Evolutionary conservation across 768 basidiomycete genomes (phyloP).

Genomic region (Terana coerulea): DNA sequence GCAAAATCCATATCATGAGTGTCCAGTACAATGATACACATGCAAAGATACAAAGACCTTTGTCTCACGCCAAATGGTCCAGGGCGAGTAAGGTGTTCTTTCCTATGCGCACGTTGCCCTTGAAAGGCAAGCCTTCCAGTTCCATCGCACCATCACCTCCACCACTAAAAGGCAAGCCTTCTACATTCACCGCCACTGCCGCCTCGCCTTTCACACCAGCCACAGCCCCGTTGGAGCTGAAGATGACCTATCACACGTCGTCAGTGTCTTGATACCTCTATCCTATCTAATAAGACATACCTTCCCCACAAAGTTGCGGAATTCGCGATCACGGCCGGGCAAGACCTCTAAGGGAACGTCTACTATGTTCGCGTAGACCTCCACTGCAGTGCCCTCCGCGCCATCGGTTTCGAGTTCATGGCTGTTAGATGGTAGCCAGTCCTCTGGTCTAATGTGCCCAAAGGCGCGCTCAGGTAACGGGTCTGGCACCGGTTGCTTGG

Average conservation of each 20-base stretch:
- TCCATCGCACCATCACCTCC: constrained; percentile 48
- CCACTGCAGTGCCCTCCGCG: constrained; percentile 50
- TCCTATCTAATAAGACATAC: no score
- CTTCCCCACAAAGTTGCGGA: constrained; percentile 75
- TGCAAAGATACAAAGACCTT: not conserved
- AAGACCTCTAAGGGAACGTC: constrained; percentile 77
- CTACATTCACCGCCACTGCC: constrained; percentile 53
- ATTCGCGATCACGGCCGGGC: constrained; percentile 72
- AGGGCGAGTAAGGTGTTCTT: constrained; percentile 37
- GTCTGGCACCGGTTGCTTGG: constrained; percentile 51
- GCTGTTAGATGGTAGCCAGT: constrained; percentile 55
- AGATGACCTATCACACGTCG: constrained; percentile 51
- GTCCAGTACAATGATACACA: no score
- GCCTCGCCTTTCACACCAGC: constrained; percentile 67
- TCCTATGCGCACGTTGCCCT: constrained; percentile 61
- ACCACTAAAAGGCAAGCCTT: constrained; percentile 54
- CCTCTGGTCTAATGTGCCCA: constrained; percentile 66
- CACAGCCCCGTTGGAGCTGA: constrained; percentile 56
- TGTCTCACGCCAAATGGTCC: not conserved
- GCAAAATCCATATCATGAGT: not conserved
- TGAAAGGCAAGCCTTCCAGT: constrained; percentile 61
- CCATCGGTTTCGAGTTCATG: constrained; percentile 38
- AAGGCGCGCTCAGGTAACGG: constrained; percentile 74
- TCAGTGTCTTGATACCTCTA: constrained; percentile 3
- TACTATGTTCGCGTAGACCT: constrained; percentile 59